Percentiles rank a stretch among this genome's conserved stretches.
Evolutionary conservation across 164 flowering plant species (phyloP).

Genomic region (Nymphaea thermarum): DNA sequence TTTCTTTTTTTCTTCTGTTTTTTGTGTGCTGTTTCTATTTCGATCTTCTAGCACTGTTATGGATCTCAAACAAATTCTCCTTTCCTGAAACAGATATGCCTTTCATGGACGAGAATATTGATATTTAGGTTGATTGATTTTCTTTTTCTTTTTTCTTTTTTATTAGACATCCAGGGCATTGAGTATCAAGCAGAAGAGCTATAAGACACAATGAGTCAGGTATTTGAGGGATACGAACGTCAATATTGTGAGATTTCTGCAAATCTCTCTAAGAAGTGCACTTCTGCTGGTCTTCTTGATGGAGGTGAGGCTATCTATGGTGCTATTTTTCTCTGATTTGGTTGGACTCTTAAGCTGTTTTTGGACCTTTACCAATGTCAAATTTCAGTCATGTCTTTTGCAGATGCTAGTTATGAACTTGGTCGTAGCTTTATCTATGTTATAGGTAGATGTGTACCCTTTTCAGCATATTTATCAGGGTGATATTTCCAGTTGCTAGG

Average conservation of each 20-base stretch:
- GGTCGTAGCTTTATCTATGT: neutral
- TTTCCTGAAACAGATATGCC: too few relatives aligned
- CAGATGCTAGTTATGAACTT: neutral
- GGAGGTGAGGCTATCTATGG: constrained; percentile 5
- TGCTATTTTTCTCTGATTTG: neutral
- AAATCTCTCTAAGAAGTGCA: constrained; percentile 9
- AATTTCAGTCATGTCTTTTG: neutral
- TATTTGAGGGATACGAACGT: constrained; percentile 10
- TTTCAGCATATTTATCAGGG: too few relatives aligned
- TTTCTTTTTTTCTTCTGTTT: neutral
- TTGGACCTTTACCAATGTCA: neutral
- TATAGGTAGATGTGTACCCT: too few relatives aligned
- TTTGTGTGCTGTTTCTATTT: neutral
- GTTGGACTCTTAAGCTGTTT: neutral
- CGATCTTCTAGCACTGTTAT: neutral
- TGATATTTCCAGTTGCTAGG: neutral
- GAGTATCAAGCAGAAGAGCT: neutral
- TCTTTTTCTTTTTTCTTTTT: neutral
- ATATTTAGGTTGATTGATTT: too few relatives aligned
- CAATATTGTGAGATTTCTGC: constrained; percentile 11
- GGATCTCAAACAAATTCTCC: neutral
- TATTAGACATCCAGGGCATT: neutral
- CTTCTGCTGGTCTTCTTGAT: constrained; percentile 10
- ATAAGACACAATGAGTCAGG: constrained; percentile 8
- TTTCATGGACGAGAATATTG: too few relatives aligned